Conservation (phyloP, 75 land plant species). For the Cryptomeria japonica region DNA sequence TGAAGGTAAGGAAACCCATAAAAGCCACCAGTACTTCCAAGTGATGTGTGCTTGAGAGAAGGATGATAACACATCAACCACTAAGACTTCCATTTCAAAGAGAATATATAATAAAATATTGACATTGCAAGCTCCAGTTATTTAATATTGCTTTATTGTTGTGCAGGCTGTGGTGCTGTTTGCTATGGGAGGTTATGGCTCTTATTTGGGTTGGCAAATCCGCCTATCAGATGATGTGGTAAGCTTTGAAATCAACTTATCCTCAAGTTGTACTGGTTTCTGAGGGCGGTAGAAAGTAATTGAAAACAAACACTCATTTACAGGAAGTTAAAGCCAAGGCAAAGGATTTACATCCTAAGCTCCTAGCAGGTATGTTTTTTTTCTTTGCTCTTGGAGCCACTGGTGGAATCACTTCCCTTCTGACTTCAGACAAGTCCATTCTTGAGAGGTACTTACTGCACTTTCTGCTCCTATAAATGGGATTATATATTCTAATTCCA, state of each 20-base stretch:
- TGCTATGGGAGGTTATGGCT: constrained; percentile 97
- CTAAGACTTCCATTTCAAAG: neutral
- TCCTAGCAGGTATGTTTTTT: constrained; percentile 91
- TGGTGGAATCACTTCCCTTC: constrained; percentile 80
- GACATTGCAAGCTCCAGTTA: neutral
- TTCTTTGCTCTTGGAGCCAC: constrained; percentile 95
- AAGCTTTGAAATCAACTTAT: neutral
- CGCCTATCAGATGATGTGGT: constrained; percentile 73
- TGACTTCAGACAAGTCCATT: constrained; percentile 81
- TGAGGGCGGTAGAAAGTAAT: neutral
- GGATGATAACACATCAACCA: no score
- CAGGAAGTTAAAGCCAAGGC: constrained; percentile 86
- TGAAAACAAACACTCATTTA: neutral
- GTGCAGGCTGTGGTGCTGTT: constrained; percentile 85
- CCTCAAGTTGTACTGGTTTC: neutral
- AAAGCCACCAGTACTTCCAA: no score
- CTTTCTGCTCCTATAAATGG: neutral
- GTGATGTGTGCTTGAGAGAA: no score
- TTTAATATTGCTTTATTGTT: neutral
- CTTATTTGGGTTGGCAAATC: constrained; percentile 87
- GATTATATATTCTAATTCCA: neutral
- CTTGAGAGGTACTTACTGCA: constrained; percentile 63
- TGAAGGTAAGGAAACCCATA: no score
- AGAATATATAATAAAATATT: neutral
- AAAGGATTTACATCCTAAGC: constrained; percentile 91